Base-by-base conservation (phyloP, 2,329 filamentous ascomycete species). In the Diplodia scrobiculata region DNA sequence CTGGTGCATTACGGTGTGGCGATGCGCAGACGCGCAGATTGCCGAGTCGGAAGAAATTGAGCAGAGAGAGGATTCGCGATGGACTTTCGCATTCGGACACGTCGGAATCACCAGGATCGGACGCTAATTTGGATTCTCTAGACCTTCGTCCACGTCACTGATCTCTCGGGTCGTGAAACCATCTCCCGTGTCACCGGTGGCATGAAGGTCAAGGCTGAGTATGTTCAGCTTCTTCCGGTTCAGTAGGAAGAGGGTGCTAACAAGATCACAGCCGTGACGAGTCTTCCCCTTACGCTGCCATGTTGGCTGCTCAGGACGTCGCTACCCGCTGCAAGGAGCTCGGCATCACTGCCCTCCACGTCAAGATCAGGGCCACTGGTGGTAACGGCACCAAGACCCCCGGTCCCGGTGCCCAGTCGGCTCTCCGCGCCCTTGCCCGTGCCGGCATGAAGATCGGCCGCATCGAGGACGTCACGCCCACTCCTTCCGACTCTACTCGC, bases 361-460 rank as follows among this genome's bases (percentile, higher is more conserved):
- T 99, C 88, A 99, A 99, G 92, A 99, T 99, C 87, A 90, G 96
- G 81, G 96, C 95, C 81, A 99, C 95, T 79, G 95, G 95, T 87
- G 92, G 93, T 85, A 99, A 98, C 88, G 92, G 94, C 80, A 99
- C 95, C 87, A 99, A 99, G 92, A 99, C 96, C 81, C 95, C 95
- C 79, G 95, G 95, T 79, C 95, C 95, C 78, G 96, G 95, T 87
- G 95, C 95, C 76, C 96, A 99, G 87, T 98, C 95, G 72, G 95
- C 95, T 78, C 94, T 99, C 84, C 95, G 95, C 82, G 96, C 95
- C 77, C 90, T 99, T 75, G 95, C 95, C 81, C 96, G 95, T 88
- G 92, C 95, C 77, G 95, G 95, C 82, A 99, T 99, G 96, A 96
- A 94, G 87, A 99, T 99, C 78, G 95, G 95, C 81, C 91, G 95